These are phyloP conservation scores for Didymosphaeria variabile DNA, from an alignment of 2,329 filamentous ascomycete genomes.

Conservation along the genomic window DNA sequence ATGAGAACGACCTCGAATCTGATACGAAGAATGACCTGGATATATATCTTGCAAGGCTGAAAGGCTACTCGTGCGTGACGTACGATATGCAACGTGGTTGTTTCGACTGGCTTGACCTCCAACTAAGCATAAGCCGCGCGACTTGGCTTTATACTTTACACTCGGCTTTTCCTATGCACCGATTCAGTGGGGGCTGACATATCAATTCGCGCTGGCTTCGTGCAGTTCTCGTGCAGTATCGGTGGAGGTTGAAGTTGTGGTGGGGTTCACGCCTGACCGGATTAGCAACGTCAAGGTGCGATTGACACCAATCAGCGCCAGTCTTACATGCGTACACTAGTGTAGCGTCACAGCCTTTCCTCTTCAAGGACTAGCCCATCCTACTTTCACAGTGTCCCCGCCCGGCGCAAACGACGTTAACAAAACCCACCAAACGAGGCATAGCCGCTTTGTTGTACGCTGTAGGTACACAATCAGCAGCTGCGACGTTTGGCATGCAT, in stretches of 20 bases:
- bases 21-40: background rate
- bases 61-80: background rate
- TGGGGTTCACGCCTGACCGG: background rate
- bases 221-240: too few species aligned
- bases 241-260: background rate
- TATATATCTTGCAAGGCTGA: background rate
- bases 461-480: background rate
- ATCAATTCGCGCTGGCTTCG: background rate
- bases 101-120: background rate
- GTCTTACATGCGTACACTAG: background rate
- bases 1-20: background rate
- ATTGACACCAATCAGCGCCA: conserved; percentile 2
- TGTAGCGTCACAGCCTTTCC: background rate
- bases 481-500: background rate
- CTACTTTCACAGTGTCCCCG: too few species aligned
- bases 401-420: background rate
- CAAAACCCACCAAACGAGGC: conserved; percentile 3
- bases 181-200: background rate
- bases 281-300: background rate
- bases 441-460: background rate
- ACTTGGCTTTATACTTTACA: background rate
- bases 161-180: background rate
- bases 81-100: background rate
- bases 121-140: background rate
- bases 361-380: background rate